Conservation (phyloP, 2,329 filamentous ascomycete genomes). For the Venturia nashicola region DNA sequence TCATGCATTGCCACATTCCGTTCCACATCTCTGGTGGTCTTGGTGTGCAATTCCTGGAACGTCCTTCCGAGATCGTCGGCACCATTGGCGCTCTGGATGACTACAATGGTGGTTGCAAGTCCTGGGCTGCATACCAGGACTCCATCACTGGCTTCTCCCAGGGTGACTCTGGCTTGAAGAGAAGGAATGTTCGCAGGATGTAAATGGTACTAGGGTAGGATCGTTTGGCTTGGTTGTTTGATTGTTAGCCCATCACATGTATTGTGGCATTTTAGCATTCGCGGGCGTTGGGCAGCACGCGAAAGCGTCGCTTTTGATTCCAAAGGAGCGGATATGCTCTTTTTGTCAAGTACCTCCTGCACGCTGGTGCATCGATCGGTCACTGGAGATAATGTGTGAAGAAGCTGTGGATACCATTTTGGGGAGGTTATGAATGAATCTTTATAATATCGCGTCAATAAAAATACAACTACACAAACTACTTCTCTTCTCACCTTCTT, state of each 20-base stretch:
- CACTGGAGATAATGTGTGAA: neutral
- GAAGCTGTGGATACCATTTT: neutral
- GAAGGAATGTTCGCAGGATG: neutral
- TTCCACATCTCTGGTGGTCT: slow-evolving; percentile 13
- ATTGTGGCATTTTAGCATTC: neutral
- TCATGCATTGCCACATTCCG: slow-evolving; percentile 14
- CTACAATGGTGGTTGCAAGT: slow-evolving; percentile 18
- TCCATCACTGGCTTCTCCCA: neutral
- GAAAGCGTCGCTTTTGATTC: neutral
- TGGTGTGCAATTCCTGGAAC: slow-evolving; percentile 12
- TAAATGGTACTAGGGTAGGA: neutral
- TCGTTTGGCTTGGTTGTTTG: neutral
- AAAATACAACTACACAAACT: neutral
- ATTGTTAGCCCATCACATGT: neutral
- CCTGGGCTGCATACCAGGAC: slow-evolving; percentile 15
- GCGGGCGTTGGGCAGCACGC: neutral
- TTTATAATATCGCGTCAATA: neutral
- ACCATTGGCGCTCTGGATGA: slow-evolving; percentile 14
- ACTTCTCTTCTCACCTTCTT: neutral
- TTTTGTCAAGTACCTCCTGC: neutral
- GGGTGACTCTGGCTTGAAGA: slow-evolving; percentile 10
- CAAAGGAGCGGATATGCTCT: neutral
- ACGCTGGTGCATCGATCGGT: neutral
- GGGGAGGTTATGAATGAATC: neutral
- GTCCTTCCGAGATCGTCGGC: slow-evolving; percentile 7